Base-by-base conservation (phyloP, 2,329 filamentous ascomycete genomes). In the Cyphellophora attinorum region DNA sequence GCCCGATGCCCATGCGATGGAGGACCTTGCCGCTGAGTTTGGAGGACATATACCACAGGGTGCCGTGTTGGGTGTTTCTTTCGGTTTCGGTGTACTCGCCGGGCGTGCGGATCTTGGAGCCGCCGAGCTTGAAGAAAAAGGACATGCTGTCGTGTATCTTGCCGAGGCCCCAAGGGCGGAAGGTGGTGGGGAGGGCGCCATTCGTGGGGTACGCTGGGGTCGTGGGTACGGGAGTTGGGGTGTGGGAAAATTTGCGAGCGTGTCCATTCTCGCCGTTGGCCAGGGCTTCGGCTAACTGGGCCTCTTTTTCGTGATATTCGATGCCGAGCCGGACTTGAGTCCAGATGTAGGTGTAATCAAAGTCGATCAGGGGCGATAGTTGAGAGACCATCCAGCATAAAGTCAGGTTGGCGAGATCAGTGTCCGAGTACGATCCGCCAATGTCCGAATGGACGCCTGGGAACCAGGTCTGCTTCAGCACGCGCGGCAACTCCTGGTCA, bases 321-420 rank as follows among this genome's bases (percentile, higher is more conserved):
- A 37, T 27, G 17, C 28, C 38, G 4, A 34, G 43, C 15, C 34
- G 39, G 27, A 44, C 35, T 33, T 39, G 37, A 14, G 37, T 35
- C 34, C 45, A 29, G 29, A 50, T 32, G 33, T 50, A 50, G 5
- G 37, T 37, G 14, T 43, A 37, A 33, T 50, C 37, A 29, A 50
- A 44, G 12, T 43, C 46, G 12, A 50, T 31, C 21, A 49, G 34
- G 10, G 38, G 42, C 11, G 48, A 51, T 16, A 64, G 51, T 34
- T 63, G 53, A 40, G 63, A 51, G 51, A 69, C 64, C 65, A 70
- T 68, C 65, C 65, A 69, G 2, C 63, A 63, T 6, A 70, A 52
- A 14, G 61, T 60, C 32, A 69, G 56, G 41, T 69, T 66, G 11
- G 64, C 59, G 17, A 68, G 57, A 19, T 64, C 62, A 40, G 64